phyloP scores from a whole-genome alignment of 176 grass and related monocot genomes.

The Zoysia japonica region DNA sequence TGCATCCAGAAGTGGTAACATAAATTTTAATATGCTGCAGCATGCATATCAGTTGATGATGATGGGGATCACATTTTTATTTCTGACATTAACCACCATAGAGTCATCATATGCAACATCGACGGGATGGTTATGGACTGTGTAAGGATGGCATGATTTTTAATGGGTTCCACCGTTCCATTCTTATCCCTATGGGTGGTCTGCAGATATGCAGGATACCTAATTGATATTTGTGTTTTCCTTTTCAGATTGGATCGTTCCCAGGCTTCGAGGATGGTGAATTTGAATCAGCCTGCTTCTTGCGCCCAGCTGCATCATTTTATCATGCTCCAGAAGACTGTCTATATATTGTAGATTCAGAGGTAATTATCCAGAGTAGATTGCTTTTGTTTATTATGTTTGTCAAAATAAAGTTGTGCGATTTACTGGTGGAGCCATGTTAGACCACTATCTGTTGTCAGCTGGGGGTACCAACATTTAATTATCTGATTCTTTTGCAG shows the following conservation, averaged over 20 bases:
- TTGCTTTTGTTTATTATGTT: conserved; percentile 4
- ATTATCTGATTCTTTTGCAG: conserved; percentile 44
- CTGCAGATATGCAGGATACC: conserved; percentile 3
- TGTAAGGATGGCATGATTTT: conserved; percentile 53
- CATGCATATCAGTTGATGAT: conserved; percentile 78
- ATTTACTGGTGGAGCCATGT: neutral
- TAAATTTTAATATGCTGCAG: conserved; percentile 47
- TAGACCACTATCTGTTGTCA: neutral
- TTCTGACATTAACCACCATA: conserved; percentile 84
- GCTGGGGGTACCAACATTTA: neutral
- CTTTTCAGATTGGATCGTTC: conserved; percentile 80
- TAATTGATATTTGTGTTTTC: conserved; percentile 1
- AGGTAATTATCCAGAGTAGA: conserved; percentile 54
- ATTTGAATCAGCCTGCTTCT: conserved; percentile 88
- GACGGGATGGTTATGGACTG: conserved; percentile 73
- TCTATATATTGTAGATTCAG: conserved; percentile 89
- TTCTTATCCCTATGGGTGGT: conserved; percentile 6
- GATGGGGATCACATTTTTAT: conserved; percentile 78
- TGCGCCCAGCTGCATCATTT: conserved; percentile 74
- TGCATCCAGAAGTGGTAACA: conserved; percentile 21
- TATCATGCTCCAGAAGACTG: conserved; percentile 69
- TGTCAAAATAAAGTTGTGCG: conserved; percentile 1
- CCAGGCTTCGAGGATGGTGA: conserved; percentile 92
- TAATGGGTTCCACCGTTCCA: conserved; percentile 24
- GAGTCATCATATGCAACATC: conserved; percentile 70